These are phyloP conservation scores for Odonthalia washingtoniensis DNA, from an alignment of 31 red algal species.

Conservation along the genomic window DNA sequence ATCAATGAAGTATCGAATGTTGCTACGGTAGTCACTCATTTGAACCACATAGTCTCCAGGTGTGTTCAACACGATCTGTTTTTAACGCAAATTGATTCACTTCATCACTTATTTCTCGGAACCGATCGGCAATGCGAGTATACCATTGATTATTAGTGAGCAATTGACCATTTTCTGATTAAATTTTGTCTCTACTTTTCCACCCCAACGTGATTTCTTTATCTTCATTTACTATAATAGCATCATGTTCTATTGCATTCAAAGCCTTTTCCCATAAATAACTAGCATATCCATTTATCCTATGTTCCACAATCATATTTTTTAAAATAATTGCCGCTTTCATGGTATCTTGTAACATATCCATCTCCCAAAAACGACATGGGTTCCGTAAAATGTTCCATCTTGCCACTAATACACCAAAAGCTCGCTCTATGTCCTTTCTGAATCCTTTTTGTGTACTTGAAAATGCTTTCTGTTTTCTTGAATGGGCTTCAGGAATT, in stretches of 20 bases:
- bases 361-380: neutral
- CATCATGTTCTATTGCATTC: neutral
- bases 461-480: neutral
- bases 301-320: slow-evolving; percentile 36
- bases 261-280: neutral
- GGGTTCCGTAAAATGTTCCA: slow-evolving; percentile 30
- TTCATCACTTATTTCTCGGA: too few relatives aligned
- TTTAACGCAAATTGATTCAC: neutral
- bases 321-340: slow-evolving; percentile 20
- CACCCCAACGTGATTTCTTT: neutral
- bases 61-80: neutral
- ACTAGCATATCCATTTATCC: neutral
- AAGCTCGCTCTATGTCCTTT: slow-evolving; percentile 38
- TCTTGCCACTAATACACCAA: slow-evolving; percentile 34
- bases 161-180: too few relatives aligned
- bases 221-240: neutral
- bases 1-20: too few relatives aligned
- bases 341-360: slow-evolving; percentile 22
- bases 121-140: too few relatives aligned
- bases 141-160: too few relatives aligned
- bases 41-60: too few relatives aligned
- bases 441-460: slow-evolving; percentile 5
- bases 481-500: neutral
- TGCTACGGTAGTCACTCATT: too few relatives aligned
- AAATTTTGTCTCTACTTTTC: too few relatives aligned